Base-by-base conservation (phyloP, 2,329 filamentous ascomycete genomes). In the Xylaria sp. region DNA sequence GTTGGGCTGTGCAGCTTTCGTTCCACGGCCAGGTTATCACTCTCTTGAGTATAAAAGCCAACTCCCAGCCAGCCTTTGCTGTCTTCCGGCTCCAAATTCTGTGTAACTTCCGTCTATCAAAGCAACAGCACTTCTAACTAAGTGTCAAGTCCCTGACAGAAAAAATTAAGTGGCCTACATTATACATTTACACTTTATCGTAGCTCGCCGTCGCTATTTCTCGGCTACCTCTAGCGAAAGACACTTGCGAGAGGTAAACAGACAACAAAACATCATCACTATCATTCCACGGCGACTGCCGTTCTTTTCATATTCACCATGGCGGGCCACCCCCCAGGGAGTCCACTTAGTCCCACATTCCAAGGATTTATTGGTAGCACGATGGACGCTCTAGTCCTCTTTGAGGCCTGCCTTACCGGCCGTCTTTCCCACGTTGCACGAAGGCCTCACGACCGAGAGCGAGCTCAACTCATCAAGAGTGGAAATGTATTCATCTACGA, bases 401-500 rank as follows among this genome's bases (percentile, higher is more conserved):
- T 97, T 76, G 93, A 97, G 78, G 92, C 90, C 8, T 93, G 91
- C 74, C 84, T 97, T 17, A 85, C 84, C 42, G 93, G 93, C 11
- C 82, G 85, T 21, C 82, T 95, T 8, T 86, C 86, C 57, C 93
- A 96, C 78, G 92, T 96, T 21, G 89, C 93, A 19, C 90, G 94
- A 58, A 87, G 94, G 61, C 94, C 94, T 1, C 93, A 97, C 78
- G 94, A 97, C 75, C 87, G 93, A 60, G 94, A 97, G 80, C 87
- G 94, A 60, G 84, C 85, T 27, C 85, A 88, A 21, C 87, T 97
- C 60, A 96, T 97, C 77, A 88, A 88, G 72, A 97, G 93, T 73
- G 94, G 94, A 42, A 91, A 92, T 72, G 88, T 97, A 55, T 96
- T 97, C 80, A 93, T 97, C 72, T 98, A 97, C 79, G 93, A 97